Evolutionary conservation across 768 basidiomycete genomes (phyloP), one percentile per base, ranked within the genome.

Genomic region (Rhodocollybia butyracea): DNA sequence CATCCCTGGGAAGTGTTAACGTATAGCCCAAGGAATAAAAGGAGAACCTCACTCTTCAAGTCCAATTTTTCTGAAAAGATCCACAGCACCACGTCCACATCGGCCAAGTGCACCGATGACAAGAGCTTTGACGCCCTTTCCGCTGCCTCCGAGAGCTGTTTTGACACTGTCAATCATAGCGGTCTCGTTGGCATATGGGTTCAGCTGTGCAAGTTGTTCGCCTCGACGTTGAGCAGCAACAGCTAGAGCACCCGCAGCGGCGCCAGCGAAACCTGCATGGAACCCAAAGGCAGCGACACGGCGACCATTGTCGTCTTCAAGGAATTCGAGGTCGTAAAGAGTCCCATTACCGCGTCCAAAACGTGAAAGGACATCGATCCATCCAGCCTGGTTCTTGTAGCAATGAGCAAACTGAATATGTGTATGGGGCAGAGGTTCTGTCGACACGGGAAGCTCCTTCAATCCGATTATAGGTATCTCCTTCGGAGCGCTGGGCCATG

Each of bases 351-450:
- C 97, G 46, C 78, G 78, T 68, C 82, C 74, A 77, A 98, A 99
- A 21, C 97, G 89, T 29, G 84, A 77, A 27, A 99, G 84, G 30
- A 98, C 83, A 41, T 83, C 76, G 8, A 83, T 78, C 96, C 97
- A 99, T 21, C 97, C 97, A 2, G 80, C 92, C 68, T 99, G 97
- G 40, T 83, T 75, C 73, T 99, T 99, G 82, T 91, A 98, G 72
- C 95, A 97, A 69, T 98, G 97, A 3, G 94, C 95, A 63, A 98
- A 99, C 64, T 97, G 94, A 66, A 99, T 94, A 71, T 99, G 97
- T 2, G 91, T 93, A 71, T 99, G 97, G 7, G 83, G 85, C 17
- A 99, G 76, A 21, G 96, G 89, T 31, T 85, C 85, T 43, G 82
- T 78, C 39, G 93, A 95, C 52, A 75, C 83, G 22, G 89, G 85